Evolutionary conservation across 306 rosid genomes (phyloP).

Genomic region (Corylus avellana): DNA sequence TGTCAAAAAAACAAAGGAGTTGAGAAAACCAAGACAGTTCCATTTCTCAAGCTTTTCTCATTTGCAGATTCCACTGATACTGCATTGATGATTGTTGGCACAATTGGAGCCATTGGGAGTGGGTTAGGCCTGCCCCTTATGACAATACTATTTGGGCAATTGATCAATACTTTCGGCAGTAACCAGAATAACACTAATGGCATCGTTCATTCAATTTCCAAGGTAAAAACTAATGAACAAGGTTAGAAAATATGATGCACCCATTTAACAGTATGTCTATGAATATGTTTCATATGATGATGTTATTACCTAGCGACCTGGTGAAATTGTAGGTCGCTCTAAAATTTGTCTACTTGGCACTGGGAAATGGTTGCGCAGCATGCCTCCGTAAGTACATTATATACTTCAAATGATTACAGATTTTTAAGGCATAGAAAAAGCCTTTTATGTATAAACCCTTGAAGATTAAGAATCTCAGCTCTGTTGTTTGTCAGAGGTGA

Average conservation of each 20-base stretch:
- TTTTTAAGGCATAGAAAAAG: neutral
- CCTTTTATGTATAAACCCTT: neutral
- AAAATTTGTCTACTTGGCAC: slow-evolving; percentile 44
- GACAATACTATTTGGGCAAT: slow-evolving; percentile 41
- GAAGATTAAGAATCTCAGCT: neutral
- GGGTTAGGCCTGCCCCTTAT: slow-evolving; percentile 42
- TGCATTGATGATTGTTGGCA: slow-evolving; percentile 38
- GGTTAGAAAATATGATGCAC: neutral
- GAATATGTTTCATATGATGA: neutral
- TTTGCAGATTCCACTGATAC: slow-evolving; percentile 44
- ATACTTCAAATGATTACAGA: neutral
- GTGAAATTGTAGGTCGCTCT: slow-evolving; percentile 34
- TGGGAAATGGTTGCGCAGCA: slow-evolving; percentile 37
- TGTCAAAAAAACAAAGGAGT: slow-evolving; percentile 11
- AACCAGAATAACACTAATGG: slow-evolving; percentile 19
- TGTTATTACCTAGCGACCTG: neutral
- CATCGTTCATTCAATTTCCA: slow-evolving; percentile 31
- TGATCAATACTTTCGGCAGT: slow-evolving; percentile 39
- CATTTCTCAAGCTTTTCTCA: slow-evolving; percentile 45
- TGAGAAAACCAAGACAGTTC: slow-evolving; percentile 30
- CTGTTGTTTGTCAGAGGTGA: slow-evolving; percentile 25
- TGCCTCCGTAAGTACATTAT: slow-evolving; percentile 36
- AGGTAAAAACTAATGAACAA: slow-evolving; percentile 19
- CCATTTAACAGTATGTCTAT: neutral
- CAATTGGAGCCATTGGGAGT: slow-evolving; percentile 43